Percentiles rank a stretch among this genome's conserved stretches.
Evolutionary conservation across 2,329 filamentous ascomycete genomes (phyloP).

Genomic region (Pestalotiopsis sp.): DNA sequence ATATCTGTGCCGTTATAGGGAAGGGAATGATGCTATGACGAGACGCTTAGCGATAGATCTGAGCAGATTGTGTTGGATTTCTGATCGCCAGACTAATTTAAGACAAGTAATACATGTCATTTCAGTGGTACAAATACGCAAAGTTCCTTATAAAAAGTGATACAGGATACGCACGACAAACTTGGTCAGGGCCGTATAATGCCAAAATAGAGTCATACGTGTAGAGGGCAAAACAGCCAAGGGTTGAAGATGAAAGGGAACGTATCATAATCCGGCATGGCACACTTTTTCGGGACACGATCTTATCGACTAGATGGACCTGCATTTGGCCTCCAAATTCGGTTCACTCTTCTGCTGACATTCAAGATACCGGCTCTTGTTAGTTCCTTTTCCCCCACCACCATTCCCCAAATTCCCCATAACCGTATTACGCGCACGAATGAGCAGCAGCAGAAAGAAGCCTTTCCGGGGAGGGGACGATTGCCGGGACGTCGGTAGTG

Average conservation of each 20-base stretch:
- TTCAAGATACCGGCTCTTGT: no score
- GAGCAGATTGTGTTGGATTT: background rate
- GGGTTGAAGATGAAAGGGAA: no score
- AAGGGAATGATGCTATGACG: background rate
- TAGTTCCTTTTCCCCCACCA: background rate
- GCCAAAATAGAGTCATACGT: no score
- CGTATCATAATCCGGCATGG: no score
- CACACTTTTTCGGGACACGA: no score
- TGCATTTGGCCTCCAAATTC: no score
- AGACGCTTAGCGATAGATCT: background rate
- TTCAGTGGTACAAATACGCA: background rate
- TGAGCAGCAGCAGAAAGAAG: background rate
- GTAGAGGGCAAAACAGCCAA: no score
- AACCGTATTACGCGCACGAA: slow-evolving; percentile 2
- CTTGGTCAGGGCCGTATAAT: no score
- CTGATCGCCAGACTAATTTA: background rate
- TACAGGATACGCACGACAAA: no score
- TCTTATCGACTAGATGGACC: no score
- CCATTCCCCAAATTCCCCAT: background rate
- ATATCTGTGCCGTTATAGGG: background rate
- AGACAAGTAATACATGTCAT: background rate
- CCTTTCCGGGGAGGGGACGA: background rate
- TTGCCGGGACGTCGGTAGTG: slow-evolving; percentile 4
- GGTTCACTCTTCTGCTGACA: no score
- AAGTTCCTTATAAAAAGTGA: no score